Base-by-base conservation (phyloP, 176 grass and related monocot genomes). In the Alloteropsis semialata region DNA sequence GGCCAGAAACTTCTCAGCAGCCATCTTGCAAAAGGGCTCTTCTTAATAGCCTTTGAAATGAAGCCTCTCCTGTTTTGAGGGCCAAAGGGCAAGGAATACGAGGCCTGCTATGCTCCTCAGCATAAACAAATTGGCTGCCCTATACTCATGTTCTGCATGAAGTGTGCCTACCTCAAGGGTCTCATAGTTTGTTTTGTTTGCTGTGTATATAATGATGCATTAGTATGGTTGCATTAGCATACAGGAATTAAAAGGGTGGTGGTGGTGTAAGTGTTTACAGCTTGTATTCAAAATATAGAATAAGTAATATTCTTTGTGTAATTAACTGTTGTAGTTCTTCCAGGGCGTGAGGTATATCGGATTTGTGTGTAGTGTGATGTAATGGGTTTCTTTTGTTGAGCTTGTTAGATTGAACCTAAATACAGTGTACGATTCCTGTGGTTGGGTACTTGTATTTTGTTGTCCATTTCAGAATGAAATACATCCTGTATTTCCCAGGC, bases 11-110 rank as follows among this genome's bases (percentile, higher is more conserved):
- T 77, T 88, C 93, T 84, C 86, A 94, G 77, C 89, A 92, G 61
- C 93, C 93, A 65, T 87, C 93, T 65, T 99, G 93, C 91, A 96
- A 96, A 92, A 96, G 91, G 87, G 91, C 83, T 90, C 97, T 99
- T 87, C 90, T 95, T 85, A 91, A 91, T 88, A 95, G 81, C 87
- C 91, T 94, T 69, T 92, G 77, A 88, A 59, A 42, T 61, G 70
- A 58, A 58, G n/a, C 55, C n/a, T 58, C n/a, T 58, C 10, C 10
- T 13, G 55, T 58, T 58, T 27, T 58, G n/a, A 58, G n/a, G 55
- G 55, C n/a, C 55, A 58, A 25, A 58, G n/a, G 55, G 55, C 7
- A 18, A 8, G 50, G 50, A 82, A 76, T 29, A 29, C 64, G 42
- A 81, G 72, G 74, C 49, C 57, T 67, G 2, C 16, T 61, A 82